Conservation (phyloP, 495 filamentous ascomycete genomes). For the Penicillium dipodomyicola region DNA sequence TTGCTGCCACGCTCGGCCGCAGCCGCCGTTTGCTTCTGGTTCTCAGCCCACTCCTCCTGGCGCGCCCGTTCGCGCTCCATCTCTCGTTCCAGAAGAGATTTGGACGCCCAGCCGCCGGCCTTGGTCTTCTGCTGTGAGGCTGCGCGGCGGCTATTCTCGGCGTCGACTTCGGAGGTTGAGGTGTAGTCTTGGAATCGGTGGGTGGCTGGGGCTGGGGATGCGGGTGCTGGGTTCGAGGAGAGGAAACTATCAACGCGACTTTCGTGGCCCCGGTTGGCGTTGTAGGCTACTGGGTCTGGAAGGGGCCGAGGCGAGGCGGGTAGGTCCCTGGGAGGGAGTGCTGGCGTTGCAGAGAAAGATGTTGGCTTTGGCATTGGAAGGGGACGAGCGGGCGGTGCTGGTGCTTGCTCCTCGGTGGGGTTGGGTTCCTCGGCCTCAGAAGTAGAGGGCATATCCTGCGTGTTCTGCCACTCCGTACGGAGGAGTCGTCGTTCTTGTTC, state of each 20-base stretch:
- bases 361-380: conserved; percentile 34
- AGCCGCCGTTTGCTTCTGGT: conserved; percentile 68
- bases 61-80: conserved; percentile 94
- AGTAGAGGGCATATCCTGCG: conserved; percentile 37
- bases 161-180: conserved; percentile 62
- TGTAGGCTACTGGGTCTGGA: conserved; percentile 32
- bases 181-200: conserved; percentile 56
- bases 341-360: conserved; percentile 10
- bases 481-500: conserved; percentile 74
- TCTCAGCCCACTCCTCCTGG: conserved; percentile 92
- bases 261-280: conserved; percentile 26
- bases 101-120: conserved; percentile 72
- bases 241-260: conserved; percentile 51
- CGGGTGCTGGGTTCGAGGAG: conserved; percentile 49
- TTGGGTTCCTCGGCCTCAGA: conserved; percentile 20
- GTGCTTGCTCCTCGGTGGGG: conserved; percentile 34
- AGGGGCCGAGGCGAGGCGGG: conserved; percentile 33
- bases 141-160: conserved; percentile 63
- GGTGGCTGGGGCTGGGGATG: conserved; percentile 33
- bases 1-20: conserved; percentile 46
- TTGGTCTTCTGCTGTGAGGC: conserved; percentile 66
- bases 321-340: conserved; percentile 21
- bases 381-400: conserved; percentile 41
- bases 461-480: conserved; percentile 63
- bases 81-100: conserved; percentile 85